A percentile compares a stretch with the other conserved stretches of the same genome.
Evolutionary conservation across 176 grass and related monocot species (phyloP).

Genomic region (Eragrostis curvula): DNA sequence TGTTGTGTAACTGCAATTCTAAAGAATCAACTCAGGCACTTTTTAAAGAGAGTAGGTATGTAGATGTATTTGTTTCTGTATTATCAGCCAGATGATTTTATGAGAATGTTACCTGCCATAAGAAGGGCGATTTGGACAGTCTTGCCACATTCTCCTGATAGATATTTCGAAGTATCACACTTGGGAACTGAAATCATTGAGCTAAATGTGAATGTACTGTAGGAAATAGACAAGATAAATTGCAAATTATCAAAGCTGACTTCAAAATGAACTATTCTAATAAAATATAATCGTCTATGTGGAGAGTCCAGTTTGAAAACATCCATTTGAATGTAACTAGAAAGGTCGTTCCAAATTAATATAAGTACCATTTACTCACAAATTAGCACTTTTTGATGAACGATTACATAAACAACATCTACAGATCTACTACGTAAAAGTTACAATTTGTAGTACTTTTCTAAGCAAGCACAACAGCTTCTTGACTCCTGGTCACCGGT

Average conservation of each 20-base stretch:
- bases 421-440: neutral
- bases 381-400: neutral
- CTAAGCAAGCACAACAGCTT: neutral
- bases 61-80: neutral
- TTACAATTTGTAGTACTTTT: neutral
- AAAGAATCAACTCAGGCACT: neutral
- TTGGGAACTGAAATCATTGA: conserved; percentile 31
- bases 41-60: neutral
- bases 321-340: neutral
- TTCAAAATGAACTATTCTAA: neutral
- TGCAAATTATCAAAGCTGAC: neutral
- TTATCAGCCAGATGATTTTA: neutral
- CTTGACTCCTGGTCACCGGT: neutral
- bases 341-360: neutral
- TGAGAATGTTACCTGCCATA: conserved; percentile 44
- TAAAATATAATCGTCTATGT: neutral
- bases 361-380: neutral
- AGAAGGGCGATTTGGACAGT: conserved; percentile 34
- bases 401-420: neutral
- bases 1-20: neutral
- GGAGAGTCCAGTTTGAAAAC: neutral
- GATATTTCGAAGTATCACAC: conserved; percentile 38
- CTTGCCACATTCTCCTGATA: conserved; percentile 37
- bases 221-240: neutral
- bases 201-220: conserved; percentile 7